Evolutionary conservation across 495 filamentous ascomycete genomes (phyloP).

Genomic region (Mytilinidion resinicola): DNA sequence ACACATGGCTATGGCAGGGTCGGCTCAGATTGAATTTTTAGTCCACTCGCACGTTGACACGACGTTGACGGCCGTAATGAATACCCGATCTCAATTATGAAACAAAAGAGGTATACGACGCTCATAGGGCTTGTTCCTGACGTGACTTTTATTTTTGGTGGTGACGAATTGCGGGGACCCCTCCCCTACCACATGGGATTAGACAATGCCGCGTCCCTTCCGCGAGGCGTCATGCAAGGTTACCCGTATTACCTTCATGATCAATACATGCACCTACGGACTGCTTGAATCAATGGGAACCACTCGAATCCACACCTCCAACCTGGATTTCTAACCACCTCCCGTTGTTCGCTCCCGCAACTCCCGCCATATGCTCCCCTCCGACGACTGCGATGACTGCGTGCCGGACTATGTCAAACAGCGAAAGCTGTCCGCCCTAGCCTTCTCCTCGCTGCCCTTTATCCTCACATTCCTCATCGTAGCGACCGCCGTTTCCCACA

Average conservation of each 20-base stretch:
- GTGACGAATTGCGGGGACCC: no score
- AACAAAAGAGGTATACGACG: no score
- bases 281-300: background rate
- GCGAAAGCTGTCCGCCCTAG: slow-evolving; percentile 29
- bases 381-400: slow-evolving; percentile 44
- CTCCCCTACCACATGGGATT: no score
- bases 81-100: no score
- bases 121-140: no score
- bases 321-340: background rate
- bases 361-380: slow-evolving; percentile 29
- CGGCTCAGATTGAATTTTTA: no score
- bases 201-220: no score
- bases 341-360: background rate
- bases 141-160: no score
- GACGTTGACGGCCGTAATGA: no score
- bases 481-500: slow-evolving; percentile 49
- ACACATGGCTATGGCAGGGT: no score
- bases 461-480: slow-evolving; percentile 55
- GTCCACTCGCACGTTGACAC: no score
- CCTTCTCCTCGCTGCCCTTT: slow-evolving; percentile 51
- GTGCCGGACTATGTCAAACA: slow-evolving; percentile 27
- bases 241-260: background rate
- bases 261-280: background rate
- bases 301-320: background rate
- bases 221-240: background rate